phyloP scores from a whole-genome alignment of 768 basidiomycete genomes.

The Phaeotremella skinneri region DNA sequence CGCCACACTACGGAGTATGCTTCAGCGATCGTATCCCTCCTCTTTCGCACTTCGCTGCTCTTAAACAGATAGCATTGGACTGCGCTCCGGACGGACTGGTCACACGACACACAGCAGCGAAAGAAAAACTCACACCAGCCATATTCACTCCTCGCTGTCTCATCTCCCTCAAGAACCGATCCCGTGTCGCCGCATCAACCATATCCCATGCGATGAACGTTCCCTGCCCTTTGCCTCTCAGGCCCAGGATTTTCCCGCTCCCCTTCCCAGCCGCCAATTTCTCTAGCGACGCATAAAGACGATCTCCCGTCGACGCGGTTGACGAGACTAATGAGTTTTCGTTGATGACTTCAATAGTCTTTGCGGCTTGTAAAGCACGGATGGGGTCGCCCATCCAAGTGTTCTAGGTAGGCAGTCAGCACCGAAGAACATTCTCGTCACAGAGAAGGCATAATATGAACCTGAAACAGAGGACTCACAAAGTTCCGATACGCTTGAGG shows the following conservation, averaged over 20 bases:
- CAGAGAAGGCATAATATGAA: neutral
- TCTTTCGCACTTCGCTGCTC: too few species aligned
- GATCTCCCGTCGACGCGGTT: conserved; percentile 48
- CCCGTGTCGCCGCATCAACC: conserved; percentile 35
- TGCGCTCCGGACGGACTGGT: neutral
- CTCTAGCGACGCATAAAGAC: conserved; percentile 37
- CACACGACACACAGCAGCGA: conserved; percentile 27
- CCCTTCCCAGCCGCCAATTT: conserved; percentile 16
- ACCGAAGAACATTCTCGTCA: conserved; percentile 19
- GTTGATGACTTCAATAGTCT: conserved; percentile 52
- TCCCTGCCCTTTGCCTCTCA: conserved; percentile 51
- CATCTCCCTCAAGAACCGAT: conserved; percentile 48
- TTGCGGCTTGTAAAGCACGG: conserved; percentile 51
- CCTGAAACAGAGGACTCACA: conserved; percentile 10
- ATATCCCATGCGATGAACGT: conserved; percentile 54
- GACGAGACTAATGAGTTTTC: conserved; percentile 49
- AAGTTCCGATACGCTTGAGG: conserved; percentile 49
- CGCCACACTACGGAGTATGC: conserved; percentile 22
- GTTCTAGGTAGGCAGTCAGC: conserved; percentile 32
- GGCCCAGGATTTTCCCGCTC: conserved; percentile 32
- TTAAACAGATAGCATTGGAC: neutral
- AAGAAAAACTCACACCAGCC: conserved; percentile 39
- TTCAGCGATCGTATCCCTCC: neutral
- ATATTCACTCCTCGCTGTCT: conserved; percentile 51
- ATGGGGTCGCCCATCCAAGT: conserved; percentile 54